Base-by-base conservation (phyloP, 2,329 filamentous ascomycete species). In the Fusarium marasasianum region DNA sequence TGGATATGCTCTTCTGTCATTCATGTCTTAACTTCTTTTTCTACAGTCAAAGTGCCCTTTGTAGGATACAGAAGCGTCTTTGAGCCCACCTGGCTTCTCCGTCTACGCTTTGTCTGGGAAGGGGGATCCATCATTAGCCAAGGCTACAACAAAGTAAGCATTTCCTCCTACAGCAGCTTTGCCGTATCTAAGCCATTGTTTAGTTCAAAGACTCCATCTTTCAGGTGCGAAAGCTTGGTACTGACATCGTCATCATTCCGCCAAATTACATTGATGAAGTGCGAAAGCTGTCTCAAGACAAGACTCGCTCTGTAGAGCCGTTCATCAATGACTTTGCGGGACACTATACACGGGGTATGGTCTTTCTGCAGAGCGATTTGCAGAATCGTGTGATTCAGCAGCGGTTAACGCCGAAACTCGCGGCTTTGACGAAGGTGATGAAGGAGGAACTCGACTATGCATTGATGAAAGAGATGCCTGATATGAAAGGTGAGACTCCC, bases 91-190 rank as follows among this genome's bases (percentile, higher is more conserved):
- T 53, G 50, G 50, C 10, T 53, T 15, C 33, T 53, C 5, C 50
- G 50, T 12, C 12, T 53, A 4, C 33, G 50, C 6, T 53, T 53
- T 3, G 50, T 53, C 33, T 53, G 33, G 50, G 50, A 35, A 20
- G 50, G 50, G 4, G 50, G 50, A 8, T 53, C 17, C 2, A 38
- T 53, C 9, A 38, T 53, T 4, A 22, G 33, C 5, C 33, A 53
- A 37, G 50, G 50, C 1, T 53, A 53, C n/a, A 37, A 6, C 3
- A 38, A 53, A 20, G 50, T 53, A 9, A 17, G 31, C 10, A 4
- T 1, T 33, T 1, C 9, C 6, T 11, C 8, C 12, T 8, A 26
- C 8, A 13, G 3, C 15, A 0, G 0, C 1, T 5, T 3, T 18
- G 1, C 15, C 22, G 13, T 37, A 6, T 53, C 33, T 53, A 1